A percentile compares a stretch with the other conserved stretches of the same genome.
Evolutionary conservation across 345 rosid genomes (phyloP).

Genomic region (Moricandia arvensis): DNA sequence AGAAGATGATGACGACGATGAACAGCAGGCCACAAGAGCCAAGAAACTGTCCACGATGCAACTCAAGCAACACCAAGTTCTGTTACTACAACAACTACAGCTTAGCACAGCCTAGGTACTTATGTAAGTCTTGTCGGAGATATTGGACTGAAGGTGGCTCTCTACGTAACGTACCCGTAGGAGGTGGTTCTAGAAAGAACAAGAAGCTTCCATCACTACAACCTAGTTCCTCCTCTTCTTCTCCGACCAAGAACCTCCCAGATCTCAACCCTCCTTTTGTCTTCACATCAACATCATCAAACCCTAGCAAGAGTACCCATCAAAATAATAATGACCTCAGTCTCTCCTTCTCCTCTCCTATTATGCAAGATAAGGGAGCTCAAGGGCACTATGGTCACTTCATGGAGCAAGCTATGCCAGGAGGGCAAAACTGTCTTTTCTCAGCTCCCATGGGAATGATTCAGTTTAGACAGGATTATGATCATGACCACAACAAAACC

Average conservation of each 20-base stretch:
- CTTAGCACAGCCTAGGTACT: conserved; percentile 39
- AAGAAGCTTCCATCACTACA: conserved; percentile 32
- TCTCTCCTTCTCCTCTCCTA: conserved; percentile 21
- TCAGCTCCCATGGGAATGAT: conserved; percentile 34
- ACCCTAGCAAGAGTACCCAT: conserved; percentile 27
- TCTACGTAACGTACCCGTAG: conserved; percentile 40
- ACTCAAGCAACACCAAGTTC: conserved; percentile 40
- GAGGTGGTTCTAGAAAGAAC: conserved; percentile 40
- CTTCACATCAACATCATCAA: conserved; percentile 33
- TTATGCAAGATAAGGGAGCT: conserved; percentile 15
- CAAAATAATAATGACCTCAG: conserved; percentile 20
- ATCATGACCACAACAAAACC: conserved; percentile 15
- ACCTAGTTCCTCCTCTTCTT: conserved; percentile 24
- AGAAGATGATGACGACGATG: conserved; percentile 23
- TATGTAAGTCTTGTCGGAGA: conserved; percentile 39
- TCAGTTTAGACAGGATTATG: conserved; percentile 35
- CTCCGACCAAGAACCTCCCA: conserved; percentile 33
- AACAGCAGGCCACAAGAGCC: conserved; percentile 33
- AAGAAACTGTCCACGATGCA: conserved; percentile 42
- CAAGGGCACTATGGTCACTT: conserved; percentile 26
- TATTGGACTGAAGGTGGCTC: conserved; percentile 42
- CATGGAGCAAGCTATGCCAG: not conserved
- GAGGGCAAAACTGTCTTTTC: conserved; percentile 31
- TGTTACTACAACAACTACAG: conserved; percentile 42
- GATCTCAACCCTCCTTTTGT: conserved; percentile 37